These are phyloP conservation scores for Solanum virginianum DNA, from an alignment of 257 asterid species.

Conservation along the genomic window DNA sequence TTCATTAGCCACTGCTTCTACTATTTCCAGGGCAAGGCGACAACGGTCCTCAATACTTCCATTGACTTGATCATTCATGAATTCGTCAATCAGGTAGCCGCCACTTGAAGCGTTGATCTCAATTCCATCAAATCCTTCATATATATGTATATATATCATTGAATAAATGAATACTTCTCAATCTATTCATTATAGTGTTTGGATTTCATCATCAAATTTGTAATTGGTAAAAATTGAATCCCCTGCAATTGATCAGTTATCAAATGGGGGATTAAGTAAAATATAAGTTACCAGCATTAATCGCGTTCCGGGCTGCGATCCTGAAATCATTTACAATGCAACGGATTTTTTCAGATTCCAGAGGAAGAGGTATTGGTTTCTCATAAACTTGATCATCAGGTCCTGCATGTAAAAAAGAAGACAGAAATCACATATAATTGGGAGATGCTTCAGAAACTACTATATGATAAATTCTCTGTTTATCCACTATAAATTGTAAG, in stretches of 20 bases:
- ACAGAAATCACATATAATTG: not conserved
- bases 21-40: constrained; percentile 47
- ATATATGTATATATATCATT: not conserved
- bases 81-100: constrained; percentile 83
- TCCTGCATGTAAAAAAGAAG: not conserved
- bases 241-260: not conserved
- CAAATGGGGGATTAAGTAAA: not conserved
- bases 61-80: constrained; percentile 73
- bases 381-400: not conserved
- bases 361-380: not conserved
- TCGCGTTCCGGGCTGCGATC: not conserved
- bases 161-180: not conserved
- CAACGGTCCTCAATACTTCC: constrained; percentile 62
- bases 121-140: constrained; percentile 75
- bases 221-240: not conserved
- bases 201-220: not conserved
- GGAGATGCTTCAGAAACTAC: not conserved
- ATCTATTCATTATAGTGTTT: not conserved
- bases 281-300: not conserved
- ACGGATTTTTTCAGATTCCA: not conserved
- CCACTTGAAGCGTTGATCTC: constrained; percentile 86
- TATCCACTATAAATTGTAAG: not conserved
- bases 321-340: not conserved
- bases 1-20: constrained; percentile 48
- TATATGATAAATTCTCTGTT: not conserved